Evolutionary conservation across 2,329 filamentous ascomycete species (phyloP), one percentile per base, ranked within the genome.

Genomic region (Rhynchosporium secalis): DNA sequence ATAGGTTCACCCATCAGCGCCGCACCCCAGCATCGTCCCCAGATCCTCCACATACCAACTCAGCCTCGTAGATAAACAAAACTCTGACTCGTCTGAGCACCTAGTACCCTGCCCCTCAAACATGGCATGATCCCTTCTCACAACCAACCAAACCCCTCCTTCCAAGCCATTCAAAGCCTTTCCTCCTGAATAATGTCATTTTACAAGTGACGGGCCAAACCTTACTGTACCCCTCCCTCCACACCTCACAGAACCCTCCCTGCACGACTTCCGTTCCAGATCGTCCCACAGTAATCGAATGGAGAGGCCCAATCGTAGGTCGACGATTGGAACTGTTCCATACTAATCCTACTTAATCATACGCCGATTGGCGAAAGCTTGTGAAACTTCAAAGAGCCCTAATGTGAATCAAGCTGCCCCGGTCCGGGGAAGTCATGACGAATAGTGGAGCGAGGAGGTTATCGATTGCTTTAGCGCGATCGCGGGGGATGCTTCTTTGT

Each of bases 191-290:
- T 5, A 36, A 6, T 36, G 33, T 36, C 6, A 36, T 2, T 5
- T 10, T 20, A 20, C 20, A 20, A 36, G 5, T 10, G 33, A 46
- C 62, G 33, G 54, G 43, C 43, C 28, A 51, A 52, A 49, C 5
- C 48, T 45, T 62, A 47, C 61, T 63, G 57, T 52, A 60, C 61
- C 54, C 61, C 52, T 57, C 54, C 61, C 52, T 57, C 51, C 48
- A 57, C 40, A 55, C 47, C 5, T 36, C 58, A 52, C 43, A 51
- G 62, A 40, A 20, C 51, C 51, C 20, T 54, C 51, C 51, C 20
- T 54, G 40, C 56, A 62, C 46, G 52, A 65, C 63, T 58, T 31
- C 31, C 28, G 38, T 47, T 51, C 57, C 60, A 55, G 56, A 62
- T 62, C 47, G 60, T 62, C 47, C 47, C 60, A 36, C 36, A 29